Percentiles rank a stretch among this genome's conserved stretches.
Conservation (phyloP, 208 protist species). For the Acanthamoeba healyi region DNA sequence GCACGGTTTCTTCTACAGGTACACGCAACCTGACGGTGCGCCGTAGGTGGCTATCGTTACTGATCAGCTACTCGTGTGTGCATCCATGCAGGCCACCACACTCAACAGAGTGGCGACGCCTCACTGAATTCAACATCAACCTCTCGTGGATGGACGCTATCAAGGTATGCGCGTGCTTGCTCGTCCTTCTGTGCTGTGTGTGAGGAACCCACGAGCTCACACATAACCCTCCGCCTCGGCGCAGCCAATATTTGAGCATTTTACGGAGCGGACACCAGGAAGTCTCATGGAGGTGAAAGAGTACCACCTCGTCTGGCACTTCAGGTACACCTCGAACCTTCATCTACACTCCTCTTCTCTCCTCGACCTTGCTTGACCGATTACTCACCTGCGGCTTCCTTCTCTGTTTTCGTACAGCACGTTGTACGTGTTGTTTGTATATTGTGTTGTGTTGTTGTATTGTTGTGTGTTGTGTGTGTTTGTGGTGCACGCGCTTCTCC, state of each 20-base stretch:
- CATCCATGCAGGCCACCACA: conserved; percentile 58
- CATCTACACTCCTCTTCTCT: not conserved
- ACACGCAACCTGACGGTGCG: not conserved
- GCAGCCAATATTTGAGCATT: conserved; percentile 63
- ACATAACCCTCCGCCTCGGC: not conserved
- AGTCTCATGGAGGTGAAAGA: conserved; percentile 56
- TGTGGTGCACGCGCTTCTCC: not conserved
- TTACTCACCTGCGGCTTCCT: not conserved
- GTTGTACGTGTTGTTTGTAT: not conserved
- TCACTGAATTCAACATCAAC: conserved; percentile 53
- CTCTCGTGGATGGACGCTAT: conserved; percentile 66
- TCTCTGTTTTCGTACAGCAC: not conserved
- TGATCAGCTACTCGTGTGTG: no score
- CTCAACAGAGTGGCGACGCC: conserved; percentile 22
- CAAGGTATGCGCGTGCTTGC: not conserved
- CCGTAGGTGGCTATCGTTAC: no score
- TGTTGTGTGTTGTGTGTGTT: not conserved
- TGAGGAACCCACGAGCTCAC: not conserved
- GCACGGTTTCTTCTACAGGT: conserved; percentile 69
- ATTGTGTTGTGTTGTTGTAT: not conserved
- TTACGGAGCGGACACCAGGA: conserved; percentile 54
- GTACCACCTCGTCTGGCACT: conserved; percentile 60
- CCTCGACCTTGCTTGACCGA: not conserved
- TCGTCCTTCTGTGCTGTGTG: not conserved
- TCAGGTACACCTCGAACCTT: not conserved